Evolutionary conservation across 1,284 basidiomycete species (phyloP).

Genomic region (Takashimella tepidaria): DNA sequence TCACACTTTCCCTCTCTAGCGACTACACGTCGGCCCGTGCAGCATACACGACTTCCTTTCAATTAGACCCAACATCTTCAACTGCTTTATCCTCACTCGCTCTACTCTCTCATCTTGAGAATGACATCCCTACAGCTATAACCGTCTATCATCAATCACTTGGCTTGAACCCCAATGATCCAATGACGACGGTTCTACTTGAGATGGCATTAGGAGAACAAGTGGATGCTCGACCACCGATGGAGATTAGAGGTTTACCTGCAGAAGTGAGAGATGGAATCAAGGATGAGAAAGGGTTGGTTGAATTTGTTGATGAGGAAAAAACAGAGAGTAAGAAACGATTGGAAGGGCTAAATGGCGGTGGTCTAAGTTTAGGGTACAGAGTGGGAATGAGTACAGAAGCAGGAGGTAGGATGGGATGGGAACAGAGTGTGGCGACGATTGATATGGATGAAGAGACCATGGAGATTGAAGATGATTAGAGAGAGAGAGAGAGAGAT

Average conservation of each 20-base stretch:
- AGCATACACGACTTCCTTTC: slow-evolving; percentile 69
- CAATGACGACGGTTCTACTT: slow-evolving; percentile 75
- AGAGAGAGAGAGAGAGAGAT: background rate
- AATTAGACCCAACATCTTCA: slow-evolving; percentile 71
- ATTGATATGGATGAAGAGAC: background rate
- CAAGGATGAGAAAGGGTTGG: background rate
- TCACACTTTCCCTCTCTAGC: slow-evolving; percentile 53
- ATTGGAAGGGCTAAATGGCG: background rate
- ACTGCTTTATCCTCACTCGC: slow-evolving; percentile 77
- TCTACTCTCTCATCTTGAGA: slow-evolving; percentile 70
- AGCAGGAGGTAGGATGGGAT: background rate
- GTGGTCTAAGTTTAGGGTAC: too few species aligned
- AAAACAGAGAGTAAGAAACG: background rate
- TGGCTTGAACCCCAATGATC: slow-evolving; percentile 77
- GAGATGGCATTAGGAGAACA: slow-evolving; percentile 67
- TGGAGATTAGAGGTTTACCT: slow-evolving; percentile 46
- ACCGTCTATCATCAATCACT: slow-evolving; percentile 84
- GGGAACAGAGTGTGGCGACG: background rate
- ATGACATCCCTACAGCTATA: slow-evolving; percentile 70
- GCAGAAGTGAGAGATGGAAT: slow-evolving; percentile 27
- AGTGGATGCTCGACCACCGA: slow-evolving; percentile 32
- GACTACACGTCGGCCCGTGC: slow-evolving; percentile 63
- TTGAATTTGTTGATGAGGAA: background rate
- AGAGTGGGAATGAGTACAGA: too few species aligned
- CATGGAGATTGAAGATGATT: background rate